These are phyloP conservation scores for Coffea canephora DNA, from an alignment of 257 asterid species.

Conservation along the genomic window DNA sequence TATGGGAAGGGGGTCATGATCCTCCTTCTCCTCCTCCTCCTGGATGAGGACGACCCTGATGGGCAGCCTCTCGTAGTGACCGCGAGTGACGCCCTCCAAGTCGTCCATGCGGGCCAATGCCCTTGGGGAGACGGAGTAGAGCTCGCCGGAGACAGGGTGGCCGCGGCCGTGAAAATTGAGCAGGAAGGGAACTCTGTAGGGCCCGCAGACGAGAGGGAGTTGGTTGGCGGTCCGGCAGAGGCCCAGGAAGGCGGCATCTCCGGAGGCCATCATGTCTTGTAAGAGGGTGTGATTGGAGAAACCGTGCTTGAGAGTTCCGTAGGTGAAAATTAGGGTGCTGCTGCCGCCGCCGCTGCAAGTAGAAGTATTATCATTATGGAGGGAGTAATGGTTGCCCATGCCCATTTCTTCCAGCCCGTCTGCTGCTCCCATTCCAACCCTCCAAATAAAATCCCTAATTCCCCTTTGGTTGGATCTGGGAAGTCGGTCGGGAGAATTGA, in stretches of 20 bases:
- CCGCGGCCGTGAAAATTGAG: constrained; percentile 65
- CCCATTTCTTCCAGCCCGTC: too few relatives aligned
- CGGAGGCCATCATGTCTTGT: constrained; percentile 53
- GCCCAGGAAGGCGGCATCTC: constrained; percentile 65
- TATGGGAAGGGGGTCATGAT: neutral
- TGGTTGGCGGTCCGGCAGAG: constrained; percentile 39
- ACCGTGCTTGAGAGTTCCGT: constrained; percentile 78
- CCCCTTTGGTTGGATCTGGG: too few relatives aligned
- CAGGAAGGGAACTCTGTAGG: constrained; percentile 82
- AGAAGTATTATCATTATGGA: too few relatives aligned
- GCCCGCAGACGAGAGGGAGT: constrained; percentile 81
- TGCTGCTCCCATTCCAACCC: too few relatives aligned
- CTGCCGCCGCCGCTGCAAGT: too few relatives aligned
- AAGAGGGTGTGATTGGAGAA: constrained; percentile 75
- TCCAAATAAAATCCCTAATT: too few relatives aligned
- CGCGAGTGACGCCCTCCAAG: constrained; percentile 53
- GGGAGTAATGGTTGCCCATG: too few relatives aligned
- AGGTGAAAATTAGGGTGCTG: constrained; percentile 49
- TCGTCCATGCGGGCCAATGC: constrained; percentile 67
- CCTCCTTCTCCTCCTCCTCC: too few relatives aligned
- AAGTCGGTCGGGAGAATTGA: too few relatives aligned
- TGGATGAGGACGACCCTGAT: constrained; percentile 26
- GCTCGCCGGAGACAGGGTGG: constrained; percentile 63
- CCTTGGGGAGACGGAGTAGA: constrained; percentile 54
- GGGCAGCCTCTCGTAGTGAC: constrained; percentile 74